A percentile compares a stretch with the other conserved stretches of the same genome.
phyloP scores from a whole-genome alignment of 371 early-diverging fungal species.

The Circinella umbellata region DNA sequence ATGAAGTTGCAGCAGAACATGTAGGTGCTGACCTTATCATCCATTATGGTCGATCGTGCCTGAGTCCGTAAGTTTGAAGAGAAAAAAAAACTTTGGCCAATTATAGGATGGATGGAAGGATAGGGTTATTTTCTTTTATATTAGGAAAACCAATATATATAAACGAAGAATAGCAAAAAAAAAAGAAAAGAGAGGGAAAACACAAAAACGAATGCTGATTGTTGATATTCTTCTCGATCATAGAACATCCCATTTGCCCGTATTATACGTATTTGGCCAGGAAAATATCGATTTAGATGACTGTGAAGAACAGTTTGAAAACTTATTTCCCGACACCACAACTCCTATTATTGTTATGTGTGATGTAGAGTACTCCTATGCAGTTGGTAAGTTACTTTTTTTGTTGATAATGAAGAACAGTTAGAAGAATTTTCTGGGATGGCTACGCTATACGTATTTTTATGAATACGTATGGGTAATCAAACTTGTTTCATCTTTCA shows the following conservation, averaged over 20 bases:
- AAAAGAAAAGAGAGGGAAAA: background rate
- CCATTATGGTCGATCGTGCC: conserved; percentile 93
- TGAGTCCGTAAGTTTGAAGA: conserved; percentile 69
- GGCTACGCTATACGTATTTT: no score
- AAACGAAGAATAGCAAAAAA: background rate
- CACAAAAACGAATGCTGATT: background rate
- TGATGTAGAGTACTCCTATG: conserved; percentile 77
- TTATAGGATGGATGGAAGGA: no score
- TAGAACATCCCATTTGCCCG: conserved; percentile 81
- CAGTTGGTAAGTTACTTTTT: conserved; percentile 44
- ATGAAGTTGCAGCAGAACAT: conserved; percentile 95
- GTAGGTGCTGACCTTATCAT: conserved; percentile 82
- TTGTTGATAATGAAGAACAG: background rate
- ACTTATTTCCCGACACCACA: conserved; percentile 38
- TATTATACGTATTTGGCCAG: conserved; percentile 87
- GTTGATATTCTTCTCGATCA: background rate
- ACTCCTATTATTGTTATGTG: conserved; percentile 71
- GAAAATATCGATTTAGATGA: conserved; percentile 66
- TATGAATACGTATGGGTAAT: background rate
- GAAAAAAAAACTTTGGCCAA: no score
- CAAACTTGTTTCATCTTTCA: background rate
- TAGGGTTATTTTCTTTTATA: no score
- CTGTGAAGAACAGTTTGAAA: conserved; percentile 50
- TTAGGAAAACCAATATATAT: no score
- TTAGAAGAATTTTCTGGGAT: no score